These are phyloP conservation scores for Cercophora sp. DNA, from an alignment of 495 filamentous ascomycete genomes.

Conservation along the genomic window DNA sequence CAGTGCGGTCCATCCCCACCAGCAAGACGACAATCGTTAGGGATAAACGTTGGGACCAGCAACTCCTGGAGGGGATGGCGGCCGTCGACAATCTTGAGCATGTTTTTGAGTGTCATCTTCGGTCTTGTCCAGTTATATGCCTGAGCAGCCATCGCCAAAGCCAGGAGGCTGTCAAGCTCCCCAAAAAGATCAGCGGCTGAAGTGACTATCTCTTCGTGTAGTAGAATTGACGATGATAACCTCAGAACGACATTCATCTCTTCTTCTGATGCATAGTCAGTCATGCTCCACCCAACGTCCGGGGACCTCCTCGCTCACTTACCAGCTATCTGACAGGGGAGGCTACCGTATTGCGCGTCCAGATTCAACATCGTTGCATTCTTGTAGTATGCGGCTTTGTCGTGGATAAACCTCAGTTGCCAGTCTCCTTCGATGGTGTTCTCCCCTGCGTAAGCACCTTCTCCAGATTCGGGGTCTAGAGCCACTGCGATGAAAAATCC, in stretches of 20 bases:
- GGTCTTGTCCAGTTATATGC: slow-evolving; percentile 71
- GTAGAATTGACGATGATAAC: slow-evolving; percentile 66
- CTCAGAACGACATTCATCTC: slow-evolving; percentile 88
- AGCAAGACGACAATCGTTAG: slow-evolving; percentile 69
- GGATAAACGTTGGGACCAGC: slow-evolving; percentile 77
- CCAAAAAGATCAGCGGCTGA: slow-evolving; percentile 72
- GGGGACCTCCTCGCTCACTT: slow-evolving; percentile 8
- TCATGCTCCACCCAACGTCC: neutral
- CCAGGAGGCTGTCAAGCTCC: slow-evolving; percentile 84
- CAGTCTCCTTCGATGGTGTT: slow-evolving; percentile 55
- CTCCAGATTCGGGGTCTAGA: slow-evolving; percentile 56
- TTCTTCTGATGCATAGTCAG: slow-evolving; percentile 52
- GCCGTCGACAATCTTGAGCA: slow-evolving; percentile 75
- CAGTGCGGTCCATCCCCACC: slow-evolving; percentile 52
- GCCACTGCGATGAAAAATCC: slow-evolving; percentile 82
- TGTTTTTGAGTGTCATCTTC: slow-evolving; percentile 64
- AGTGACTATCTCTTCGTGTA: slow-evolving; percentile 64
- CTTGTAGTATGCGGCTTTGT: slow-evolving; percentile 78
- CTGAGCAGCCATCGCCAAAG: slow-evolving; percentile 72
- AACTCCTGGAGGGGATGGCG: slow-evolving; percentile 88
- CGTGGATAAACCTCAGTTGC: slow-evolving; percentile 74
- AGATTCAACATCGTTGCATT: slow-evolving; percentile 78
- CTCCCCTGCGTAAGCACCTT: slow-evolving; percentile 63
- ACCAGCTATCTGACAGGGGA: slow-evolving; percentile 80
- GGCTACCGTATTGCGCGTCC: slow-evolving; percentile 78